Evolutionary conservation across 345 rosid genomes (phyloP).

Genomic region (Viola odorata): DNA sequence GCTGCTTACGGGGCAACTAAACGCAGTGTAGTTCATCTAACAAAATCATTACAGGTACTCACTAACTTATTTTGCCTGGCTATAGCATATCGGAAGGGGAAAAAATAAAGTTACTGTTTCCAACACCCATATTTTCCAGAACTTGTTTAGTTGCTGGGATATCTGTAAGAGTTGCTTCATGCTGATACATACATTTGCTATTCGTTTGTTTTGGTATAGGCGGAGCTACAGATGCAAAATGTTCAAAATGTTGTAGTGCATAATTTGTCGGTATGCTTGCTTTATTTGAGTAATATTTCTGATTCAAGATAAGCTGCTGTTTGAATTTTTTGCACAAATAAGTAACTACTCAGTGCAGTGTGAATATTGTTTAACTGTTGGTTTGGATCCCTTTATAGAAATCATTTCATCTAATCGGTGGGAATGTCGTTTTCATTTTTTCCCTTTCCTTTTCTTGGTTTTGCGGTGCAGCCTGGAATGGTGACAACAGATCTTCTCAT

Average conservation of each 20-base stretch:
- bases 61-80: slow-evolving; percentile 6
- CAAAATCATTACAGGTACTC: slow-evolving; percentile 86
- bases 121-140: too few relatives aligned
- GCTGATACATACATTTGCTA: not conserved
- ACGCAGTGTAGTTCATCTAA: slow-evolving; percentile 92
- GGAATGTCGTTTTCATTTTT: not conserved
- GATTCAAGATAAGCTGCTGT: not conserved
- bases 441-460: slow-evolving; percentile 4
- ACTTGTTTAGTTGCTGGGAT: too few relatives aligned
- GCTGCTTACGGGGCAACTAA: slow-evolving; percentile 99
- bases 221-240: slow-evolving; percentile 97
- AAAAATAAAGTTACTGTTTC: too few relatives aligned
- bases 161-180: too few relatives aligned
- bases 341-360: too few relatives aligned
- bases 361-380: too few relatives aligned
- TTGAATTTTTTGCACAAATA: too few relatives aligned
- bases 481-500: slow-evolving; percentile 96
- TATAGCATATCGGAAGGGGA: too few relatives aligned
- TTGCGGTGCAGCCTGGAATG: slow-evolving; percentile 82
- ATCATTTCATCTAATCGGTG: too few relatives aligned
- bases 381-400: too few relatives aligned
- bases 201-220: slow-evolving; percentile 36
- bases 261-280: slow-evolving; percentile 68
- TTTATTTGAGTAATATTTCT: slow-evolving; percentile 2
- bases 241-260: slow-evolving; percentile 80